Conservation (phyloP, 2,329 filamentous ascomycete species). For the Phyllosticta citrichinensis region DNA sequence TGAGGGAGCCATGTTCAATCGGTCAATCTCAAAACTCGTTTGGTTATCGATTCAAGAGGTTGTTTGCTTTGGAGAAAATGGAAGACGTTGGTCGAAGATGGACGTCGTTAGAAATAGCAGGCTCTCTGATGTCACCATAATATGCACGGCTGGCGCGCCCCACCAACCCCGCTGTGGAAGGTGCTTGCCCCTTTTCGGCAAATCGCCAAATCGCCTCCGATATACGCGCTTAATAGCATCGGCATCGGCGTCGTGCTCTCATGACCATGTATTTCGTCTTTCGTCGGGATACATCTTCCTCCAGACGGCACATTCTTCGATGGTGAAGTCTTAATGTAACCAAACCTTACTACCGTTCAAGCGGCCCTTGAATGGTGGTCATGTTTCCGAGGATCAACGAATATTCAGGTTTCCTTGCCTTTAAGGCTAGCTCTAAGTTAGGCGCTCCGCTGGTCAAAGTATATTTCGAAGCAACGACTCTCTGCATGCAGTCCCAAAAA, state of each 20-base stretch:
- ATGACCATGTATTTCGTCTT: no score
- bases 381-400: no score
- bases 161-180: not conserved
- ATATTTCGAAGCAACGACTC: not conserved
- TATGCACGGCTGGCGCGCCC: not conserved
- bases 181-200: not conserved
- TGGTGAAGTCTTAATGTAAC: no score
- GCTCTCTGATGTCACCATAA: not conserved
- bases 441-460: not conserved
- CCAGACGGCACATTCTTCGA: no score
- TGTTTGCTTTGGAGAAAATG: not conserved
- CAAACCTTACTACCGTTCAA: not conserved
- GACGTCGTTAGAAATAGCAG: not conserved
- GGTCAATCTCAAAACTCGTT: not conserved
- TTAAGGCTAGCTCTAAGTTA: not conserved
- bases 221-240: not conserved
- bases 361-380: no score
- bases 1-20: not conserved
- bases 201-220: not conserved
- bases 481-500: no score
- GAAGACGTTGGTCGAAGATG: not conserved
- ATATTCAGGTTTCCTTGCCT: not conserved
- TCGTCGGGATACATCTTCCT: no score
- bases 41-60: not conserved
- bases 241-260: not conserved